Evolutionary conservation across 163 green algal genomes (phyloP).

Genomic region (Chlorella variabilis): DNA sequence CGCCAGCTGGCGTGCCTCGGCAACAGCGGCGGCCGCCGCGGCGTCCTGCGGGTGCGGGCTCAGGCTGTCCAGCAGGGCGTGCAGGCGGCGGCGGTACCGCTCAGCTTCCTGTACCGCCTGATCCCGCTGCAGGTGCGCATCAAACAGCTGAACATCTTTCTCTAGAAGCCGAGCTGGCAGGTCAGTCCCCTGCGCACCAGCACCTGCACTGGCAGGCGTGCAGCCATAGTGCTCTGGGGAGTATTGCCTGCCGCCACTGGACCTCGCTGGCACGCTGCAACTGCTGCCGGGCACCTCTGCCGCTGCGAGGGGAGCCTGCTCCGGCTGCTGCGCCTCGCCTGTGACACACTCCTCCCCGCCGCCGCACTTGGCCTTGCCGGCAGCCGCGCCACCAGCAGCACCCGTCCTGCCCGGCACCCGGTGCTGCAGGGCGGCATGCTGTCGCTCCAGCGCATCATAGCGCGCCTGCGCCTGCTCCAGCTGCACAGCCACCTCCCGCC

Average conservation of each 20-base stretch:
- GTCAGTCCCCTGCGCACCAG: not conserved
- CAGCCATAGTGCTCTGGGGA: not conserved
- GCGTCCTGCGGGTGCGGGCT: conserved; percentile 10
- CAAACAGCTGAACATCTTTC: conserved; percentile 36
- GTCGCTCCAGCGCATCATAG: conserved; percentile 23
- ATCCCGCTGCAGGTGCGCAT: conserved; percentile 38
- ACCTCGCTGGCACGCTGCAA: too few species aligned
- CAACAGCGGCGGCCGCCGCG: not conserved
- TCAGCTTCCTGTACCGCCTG: conserved; percentile 27
- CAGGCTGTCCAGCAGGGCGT: conserved; percentile 21
- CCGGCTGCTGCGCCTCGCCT: too few species aligned
- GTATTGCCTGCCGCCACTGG: not conserved
- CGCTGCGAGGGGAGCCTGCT: not conserved
- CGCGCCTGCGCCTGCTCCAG: conserved; percentile 12
- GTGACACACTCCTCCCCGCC: too few species aligned
- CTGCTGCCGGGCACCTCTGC: too few species aligned
- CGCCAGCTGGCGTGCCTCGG: conserved; percentile 18
- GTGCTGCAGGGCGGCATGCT: conserved; percentile 24
- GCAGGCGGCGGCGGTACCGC: conserved; percentile 14
- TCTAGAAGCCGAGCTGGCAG: conserved; percentile 18
- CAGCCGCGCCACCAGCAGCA: not conserved
- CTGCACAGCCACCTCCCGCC: not conserved
- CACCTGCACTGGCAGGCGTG: not conserved
- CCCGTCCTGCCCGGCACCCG: not conserved
- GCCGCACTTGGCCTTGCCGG: not conserved